A percentile compares a stretch with the other conserved stretches of the same genome.
These are phyloP conservation scores for Candolleomyces efflorescens DNA, from an alignment of 768 basidiomycete genomes.

Conservation along the genomic window DNA sequence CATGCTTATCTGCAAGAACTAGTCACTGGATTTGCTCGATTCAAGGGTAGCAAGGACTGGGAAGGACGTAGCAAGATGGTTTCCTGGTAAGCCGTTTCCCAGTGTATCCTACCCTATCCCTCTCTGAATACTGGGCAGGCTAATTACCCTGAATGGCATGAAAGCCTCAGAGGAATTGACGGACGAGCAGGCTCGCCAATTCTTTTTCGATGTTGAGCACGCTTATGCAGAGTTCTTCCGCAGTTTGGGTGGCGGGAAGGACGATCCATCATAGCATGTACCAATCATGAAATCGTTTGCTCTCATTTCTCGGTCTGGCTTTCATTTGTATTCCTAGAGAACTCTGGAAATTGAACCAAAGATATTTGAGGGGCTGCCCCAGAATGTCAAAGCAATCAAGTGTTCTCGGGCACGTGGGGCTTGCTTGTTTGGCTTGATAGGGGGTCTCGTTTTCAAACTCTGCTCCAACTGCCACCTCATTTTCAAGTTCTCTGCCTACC, in stretches of 20 bases:
- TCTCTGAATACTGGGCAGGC: background rate
- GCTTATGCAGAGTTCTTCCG: constrained; percentile 95
- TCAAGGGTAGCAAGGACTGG: constrained; percentile 73
- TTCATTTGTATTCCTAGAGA: no score
- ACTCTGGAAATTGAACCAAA: no score
- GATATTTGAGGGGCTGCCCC: no score
- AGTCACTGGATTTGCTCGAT: background rate
- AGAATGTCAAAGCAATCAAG: no score
- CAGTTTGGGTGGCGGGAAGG: constrained; percentile 42
- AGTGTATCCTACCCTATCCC: background rate
- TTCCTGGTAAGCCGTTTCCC: constrained; percentile 60
- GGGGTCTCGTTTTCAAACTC: no score
- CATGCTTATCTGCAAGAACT: background rate
- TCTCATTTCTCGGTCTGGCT: no score
- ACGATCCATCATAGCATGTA: background rate
- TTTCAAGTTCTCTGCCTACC: no score
- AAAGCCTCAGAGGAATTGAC: constrained; percentile 94
- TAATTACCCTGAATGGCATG: constrained; percentile 96
- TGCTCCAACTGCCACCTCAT: no score
- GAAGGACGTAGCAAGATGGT: constrained; percentile 93
- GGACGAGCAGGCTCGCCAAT: constrained; percentile 90
- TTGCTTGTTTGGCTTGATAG: no score
- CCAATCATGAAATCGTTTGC: background rate
- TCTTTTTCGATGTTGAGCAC: constrained; percentile 95
- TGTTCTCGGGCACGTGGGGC: no score